Evolutionary conservation across 2,329 filamentous ascomycete species (phyloP), one percentile per base, ranked within the genome.

Genomic region (Aspergillus aculeatus): DNA sequence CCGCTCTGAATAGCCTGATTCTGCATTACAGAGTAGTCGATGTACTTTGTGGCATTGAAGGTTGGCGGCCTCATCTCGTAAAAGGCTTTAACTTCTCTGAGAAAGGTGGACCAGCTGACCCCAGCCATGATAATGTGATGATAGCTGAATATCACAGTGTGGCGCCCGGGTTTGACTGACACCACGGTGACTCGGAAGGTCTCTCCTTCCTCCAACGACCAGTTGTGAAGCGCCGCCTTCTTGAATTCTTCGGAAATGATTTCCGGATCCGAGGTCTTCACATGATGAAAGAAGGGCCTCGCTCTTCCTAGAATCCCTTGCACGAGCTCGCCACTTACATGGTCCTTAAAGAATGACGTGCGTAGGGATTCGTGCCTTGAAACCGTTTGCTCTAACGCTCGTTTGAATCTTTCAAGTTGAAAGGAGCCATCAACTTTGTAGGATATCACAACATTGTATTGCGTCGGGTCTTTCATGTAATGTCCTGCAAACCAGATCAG

Each of bases 51-150:
- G 14, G 16, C 38, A 16, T 44, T 19, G 38, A 3, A 16, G 5
- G 32, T 16, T 2, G 38, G 38, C 16, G 38, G 38, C 16, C 16
- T 16, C 7, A 16, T 16, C 38, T 44, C 38, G 16, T 44, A 44
- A 16, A 44, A 44, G 4, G 16, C 14, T 19, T 44, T 44, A 4
- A 44, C 14, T n/a, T 44, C 38, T 16, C 16, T 12, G 14, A 44
- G 38, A 14, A 44, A 44, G 38, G 38, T 44, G 16, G 38, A 44
- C 35, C 51, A 58, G 47, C 63, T 63, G 19, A 55, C 31, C 4
- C 61, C 61, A 38, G 64, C 63, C 57, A 63, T 63, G 55, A 56
- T 50, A 24, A 67, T 67, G 38, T 67, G 63, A 24, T 67, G 63
- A 44, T 56, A 58, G 16, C 51, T 48, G 14, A 56, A 52, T 19